A percentile compares a stretch with the other conserved stretches of the same genome.
phyloP scores from a whole-genome alignment of 495 filamentous ascomycete genomes.

The Talaromyces trachyspermus region DNA sequence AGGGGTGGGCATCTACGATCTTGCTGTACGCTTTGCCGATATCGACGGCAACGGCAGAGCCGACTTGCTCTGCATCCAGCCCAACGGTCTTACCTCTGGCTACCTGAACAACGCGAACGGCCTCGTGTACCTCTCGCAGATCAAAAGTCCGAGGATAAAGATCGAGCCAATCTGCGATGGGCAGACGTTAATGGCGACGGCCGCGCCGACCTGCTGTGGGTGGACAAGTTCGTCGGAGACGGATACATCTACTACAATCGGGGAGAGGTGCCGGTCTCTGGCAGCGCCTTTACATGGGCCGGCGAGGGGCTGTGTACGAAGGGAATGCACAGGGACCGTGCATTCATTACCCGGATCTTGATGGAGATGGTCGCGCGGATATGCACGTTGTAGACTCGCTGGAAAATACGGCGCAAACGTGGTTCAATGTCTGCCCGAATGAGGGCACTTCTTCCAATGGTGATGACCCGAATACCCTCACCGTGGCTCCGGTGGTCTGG shows the following conservation, averaged over 20 bases:
- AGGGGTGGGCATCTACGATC: slow-evolving; percentile 17
- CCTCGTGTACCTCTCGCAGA: slow-evolving; percentile 3
- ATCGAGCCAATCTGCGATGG: slow-evolving; percentile 15
- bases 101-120: slow-evolving; percentile 1
- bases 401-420: background rate
- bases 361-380: slow-evolving; percentile 6
- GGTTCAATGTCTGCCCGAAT: background rate
- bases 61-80: slow-evolving; percentile 16
- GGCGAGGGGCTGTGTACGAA: background rate
- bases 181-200: slow-evolving; percentile 22
- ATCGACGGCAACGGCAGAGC: background rate
- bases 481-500: no score
- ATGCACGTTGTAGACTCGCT: background rate
- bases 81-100: slow-evolving; percentile 7
- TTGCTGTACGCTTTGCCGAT: slow-evolving; percentile 2
- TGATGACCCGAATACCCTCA: background rate
- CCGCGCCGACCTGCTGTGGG: slow-evolving; percentile 17
- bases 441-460: background rate
- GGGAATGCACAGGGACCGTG: background rate
- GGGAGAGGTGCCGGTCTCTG: background rate
- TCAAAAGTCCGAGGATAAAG: slow-evolving; percentile 8
- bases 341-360: background rate
- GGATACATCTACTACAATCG: slow-evolving; percentile 2
- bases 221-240: slow-evolving; percentile 15
- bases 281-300: slow-evolving; percentile 5